A percentile compares a stretch with the other conserved stretches of the same genome.
phyloP scores from a whole-genome alignment of 495 filamentous ascomycete genomes.

The Talaromyces thailandensis region DNA sequence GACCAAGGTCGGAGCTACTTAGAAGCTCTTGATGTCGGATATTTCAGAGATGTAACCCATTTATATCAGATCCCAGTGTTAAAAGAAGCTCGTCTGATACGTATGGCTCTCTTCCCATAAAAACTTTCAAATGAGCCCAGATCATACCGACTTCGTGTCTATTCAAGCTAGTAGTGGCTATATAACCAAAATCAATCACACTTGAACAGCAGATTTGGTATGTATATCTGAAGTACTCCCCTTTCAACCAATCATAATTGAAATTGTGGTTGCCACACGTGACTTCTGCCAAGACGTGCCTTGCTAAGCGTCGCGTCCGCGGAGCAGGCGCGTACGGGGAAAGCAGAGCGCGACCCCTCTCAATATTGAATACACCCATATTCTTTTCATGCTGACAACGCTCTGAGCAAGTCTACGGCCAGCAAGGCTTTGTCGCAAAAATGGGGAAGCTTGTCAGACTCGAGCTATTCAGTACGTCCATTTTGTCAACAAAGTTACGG shows the following conservation, averaged over 20 bases:
- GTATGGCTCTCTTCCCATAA: neutral
- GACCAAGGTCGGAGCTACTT: neutral
- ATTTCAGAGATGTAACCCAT: neutral
- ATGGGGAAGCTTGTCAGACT: conserved; percentile 91
- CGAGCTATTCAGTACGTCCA: conserved; percentile 77
- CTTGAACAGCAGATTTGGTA: neutral
- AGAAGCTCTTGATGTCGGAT: neutral
- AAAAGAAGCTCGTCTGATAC: neutral
- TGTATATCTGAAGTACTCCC: neutral
- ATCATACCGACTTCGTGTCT: neutral
- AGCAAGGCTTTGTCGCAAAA: conserved; percentile 11
- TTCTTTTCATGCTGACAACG: neutral
- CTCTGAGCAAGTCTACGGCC: neutral
- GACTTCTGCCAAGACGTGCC: neutral
- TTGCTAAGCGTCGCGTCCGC: neutral
- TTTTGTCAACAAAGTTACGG: neutral
- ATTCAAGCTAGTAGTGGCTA: neutral
- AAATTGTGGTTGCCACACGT: neutral
- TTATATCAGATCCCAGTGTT: neutral
- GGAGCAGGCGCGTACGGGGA: neutral
- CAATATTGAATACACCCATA: neutral
- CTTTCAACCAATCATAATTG: neutral
- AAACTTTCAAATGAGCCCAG: neutral
- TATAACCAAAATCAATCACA: neutral
- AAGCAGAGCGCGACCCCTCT: conserved; percentile 1